Conservation (phyloP, 2,329 filamentous ascomycete species). For the Monosporascus cannonballus region DNA sequence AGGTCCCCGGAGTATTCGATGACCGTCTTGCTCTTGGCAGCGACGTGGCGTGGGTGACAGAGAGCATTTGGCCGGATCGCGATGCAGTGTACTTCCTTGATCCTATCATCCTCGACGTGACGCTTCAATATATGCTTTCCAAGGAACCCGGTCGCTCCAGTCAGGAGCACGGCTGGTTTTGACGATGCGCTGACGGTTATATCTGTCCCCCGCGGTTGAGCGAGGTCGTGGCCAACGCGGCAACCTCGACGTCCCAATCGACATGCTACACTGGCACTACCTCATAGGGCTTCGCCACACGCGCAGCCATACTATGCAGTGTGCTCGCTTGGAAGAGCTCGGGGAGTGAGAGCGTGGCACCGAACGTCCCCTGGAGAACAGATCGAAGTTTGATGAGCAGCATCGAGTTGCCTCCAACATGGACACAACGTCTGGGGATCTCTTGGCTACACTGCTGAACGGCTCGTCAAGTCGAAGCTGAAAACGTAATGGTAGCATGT, state of each 20-base stretch:
- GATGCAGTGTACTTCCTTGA: constrained; percentile 36
- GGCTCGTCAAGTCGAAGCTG: constrained; percentile 11
- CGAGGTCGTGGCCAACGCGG: not conserved
- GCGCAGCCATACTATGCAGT: constrained; percentile 32
- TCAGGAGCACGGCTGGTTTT: constrained; percentile 23
- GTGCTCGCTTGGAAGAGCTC: constrained; percentile 32
- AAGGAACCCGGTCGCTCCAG: constrained; percentile 35
- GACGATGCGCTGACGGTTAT: not conserved
- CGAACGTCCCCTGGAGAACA: constrained; percentile 26
- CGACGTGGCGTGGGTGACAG: not conserved
- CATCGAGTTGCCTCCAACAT: constrained; percentile 35
- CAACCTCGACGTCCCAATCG: constrained; percentile 33
- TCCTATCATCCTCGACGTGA: constrained; percentile 24
- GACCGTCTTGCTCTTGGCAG: not conserved
- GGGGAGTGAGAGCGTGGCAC: constrained; percentile 23
- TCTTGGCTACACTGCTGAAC: constrained; percentile 6
- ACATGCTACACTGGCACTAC: constrained; percentile 4
- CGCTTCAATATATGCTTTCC: constrained; percentile 29
- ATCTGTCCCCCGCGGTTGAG: not conserved
- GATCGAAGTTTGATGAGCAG: constrained; percentile 32
- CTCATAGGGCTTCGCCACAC: not conserved
- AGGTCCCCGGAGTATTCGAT: not conserved
- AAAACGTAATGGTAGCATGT: not conserved
- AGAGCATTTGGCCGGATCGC: constrained; percentile 23
- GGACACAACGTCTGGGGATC: constrained; percentile 15